Conservation (phyloP, 1,284 basidiomycete genomes). For the Irpex sp. region DNA sequence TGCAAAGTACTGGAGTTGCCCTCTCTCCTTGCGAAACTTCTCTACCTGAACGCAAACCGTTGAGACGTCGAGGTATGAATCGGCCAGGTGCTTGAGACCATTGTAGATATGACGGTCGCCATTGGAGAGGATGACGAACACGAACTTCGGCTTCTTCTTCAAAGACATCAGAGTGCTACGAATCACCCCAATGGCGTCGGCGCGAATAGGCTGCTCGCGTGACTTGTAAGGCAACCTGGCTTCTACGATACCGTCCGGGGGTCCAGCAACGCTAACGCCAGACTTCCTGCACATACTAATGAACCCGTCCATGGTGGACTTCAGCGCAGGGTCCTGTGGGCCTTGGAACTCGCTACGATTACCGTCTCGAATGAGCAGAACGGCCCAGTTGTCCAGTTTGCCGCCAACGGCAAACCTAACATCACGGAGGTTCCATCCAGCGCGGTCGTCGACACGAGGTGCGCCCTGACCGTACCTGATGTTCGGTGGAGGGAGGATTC, state of each 20-base stretch:
- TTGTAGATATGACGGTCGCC: conserved; percentile 68
- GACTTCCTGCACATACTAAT: conserved; percentile 50
- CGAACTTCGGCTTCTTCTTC: conserved; percentile 29
- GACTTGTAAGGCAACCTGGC: conserved; percentile 44
- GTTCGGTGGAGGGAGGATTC: conserved; percentile 56
- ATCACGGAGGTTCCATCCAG: conserved; percentile 67
- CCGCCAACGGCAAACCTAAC: conserved; percentile 60
- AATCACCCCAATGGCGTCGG: conserved; percentile 37
- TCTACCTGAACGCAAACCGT: conserved; percentile 65
- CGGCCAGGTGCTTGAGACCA: conserved; percentile 68
- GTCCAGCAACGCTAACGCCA: conserved; percentile 50
- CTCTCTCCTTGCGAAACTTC: conserved; percentile 61
- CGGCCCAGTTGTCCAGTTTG: conserved; percentile 53
- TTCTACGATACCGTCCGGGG: conserved; percentile 30
- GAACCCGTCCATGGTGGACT: conserved; percentile 45
- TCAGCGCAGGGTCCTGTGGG: conserved; percentile 44
- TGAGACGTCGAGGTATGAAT: conserved; percentile 58
- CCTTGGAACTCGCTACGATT: conserved; percentile 42
- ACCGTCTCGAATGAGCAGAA: conserved; percentile 52
- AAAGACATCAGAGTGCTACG: conserved; percentile 24
- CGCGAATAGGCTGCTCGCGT: conserved; percentile 44
- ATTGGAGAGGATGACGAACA: conserved; percentile 56
- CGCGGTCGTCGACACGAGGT: conserved; percentile 50
- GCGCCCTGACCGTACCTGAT: conserved; percentile 51
- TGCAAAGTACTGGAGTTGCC: conserved; percentile 68